These are phyloP conservation scores for Pseudocercospora eumusae DNA, from an alignment of 2,329 filamentous ascomycete species.

Conservation along the genomic window DNA sequence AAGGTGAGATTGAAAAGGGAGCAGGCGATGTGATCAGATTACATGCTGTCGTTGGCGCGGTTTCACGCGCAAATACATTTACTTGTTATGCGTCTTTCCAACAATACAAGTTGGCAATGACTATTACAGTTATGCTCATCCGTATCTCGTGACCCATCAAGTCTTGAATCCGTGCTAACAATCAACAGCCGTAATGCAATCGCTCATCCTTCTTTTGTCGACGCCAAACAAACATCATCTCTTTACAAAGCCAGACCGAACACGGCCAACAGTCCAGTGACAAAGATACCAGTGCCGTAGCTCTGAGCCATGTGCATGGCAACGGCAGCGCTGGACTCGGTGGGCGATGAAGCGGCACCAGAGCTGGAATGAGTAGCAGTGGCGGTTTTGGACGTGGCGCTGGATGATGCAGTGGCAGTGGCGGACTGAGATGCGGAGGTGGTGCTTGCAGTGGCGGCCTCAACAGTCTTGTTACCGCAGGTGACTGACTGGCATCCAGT, in stretches of 20 bases:
- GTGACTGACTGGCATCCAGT: conserved; percentile 50
- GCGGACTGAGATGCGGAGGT: conserved; percentile 38
- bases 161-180: conserved; percentile 12
- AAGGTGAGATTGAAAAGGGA: background rate
- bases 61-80: background rate
- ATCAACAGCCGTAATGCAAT: conserved; percentile 15
- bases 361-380: conserved; percentile 37
- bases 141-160: conserved; percentile 13
- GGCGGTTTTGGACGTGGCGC: conserved; percentile 25
- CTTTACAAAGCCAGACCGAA: conserved; percentile 60
- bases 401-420: conserved; percentile 34
- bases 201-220: background rate
- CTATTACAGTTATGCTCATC: conserved; percentile 12
- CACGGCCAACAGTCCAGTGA: conserved; percentile 56
- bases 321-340: conserved; percentile 48
- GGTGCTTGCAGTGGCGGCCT: conserved; percentile 37
- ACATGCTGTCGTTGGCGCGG: background rate
- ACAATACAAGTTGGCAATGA: conserved; percentile 11
- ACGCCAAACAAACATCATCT: background rate
- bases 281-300: conserved; percentile 53
- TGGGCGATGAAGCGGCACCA: conserved; percentile 29
- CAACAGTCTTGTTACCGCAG: conserved; percentile 57
- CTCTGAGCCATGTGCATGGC: conserved; percentile 49
- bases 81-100: conserved; percentile 14
- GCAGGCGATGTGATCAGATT: background rate